Evolutionary conservation across 148 eudicot species (phyloP), one percentile per base, ranked within the genome.

Genomic region (Spergularia bocconei): DNA sequence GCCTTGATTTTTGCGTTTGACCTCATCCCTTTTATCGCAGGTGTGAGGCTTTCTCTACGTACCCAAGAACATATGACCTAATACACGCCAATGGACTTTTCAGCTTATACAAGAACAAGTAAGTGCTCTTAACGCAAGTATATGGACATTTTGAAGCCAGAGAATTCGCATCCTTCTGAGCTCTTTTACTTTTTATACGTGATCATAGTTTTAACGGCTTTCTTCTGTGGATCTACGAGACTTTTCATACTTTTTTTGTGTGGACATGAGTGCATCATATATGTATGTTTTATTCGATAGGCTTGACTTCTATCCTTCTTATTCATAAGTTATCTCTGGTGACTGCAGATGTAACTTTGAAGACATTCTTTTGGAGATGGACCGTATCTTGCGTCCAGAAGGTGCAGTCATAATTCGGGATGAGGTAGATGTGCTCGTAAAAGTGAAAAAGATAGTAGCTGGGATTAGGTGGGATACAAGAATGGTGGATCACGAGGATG

Each of bases 31-130:
- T 56, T 20, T 72, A 63, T n/a, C 81, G 70, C 85, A 92, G 93
- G 97, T 90, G 97, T 85, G 97, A 92, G 79, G 98, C 77, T 58
- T 91, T 93, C 79, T 93, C 98, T 20, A 93, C 98, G 48, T 93
- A 93, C 86, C 98, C 98, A 36, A 87, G 98, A 78, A 93, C 98
- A 11, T 93, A 91, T 60, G 98, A 93, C 74, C 88, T 93, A 73
- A 91, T 93, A 77, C 98, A 93, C 75, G 98, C 97, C 62, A 87
- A 85, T 85, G 90, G 97, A 52, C 77, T 93, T 71, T 93, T 93
- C 83, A 91, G 86, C 75, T 76, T 93, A 68, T 93, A 93, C 91
- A 84, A 93, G 83, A 84, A 82, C 87, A 93, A 85, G 98, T 94
- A 82, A 86, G 89, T 79, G 50, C 41, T 60, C 33, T 48, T 36